Evolutionary conservation across 1,139 yeast genomes (phyloP), one percentile per base, ranked within the genome.

Genomic region (Kodamaea sp.): DNA sequence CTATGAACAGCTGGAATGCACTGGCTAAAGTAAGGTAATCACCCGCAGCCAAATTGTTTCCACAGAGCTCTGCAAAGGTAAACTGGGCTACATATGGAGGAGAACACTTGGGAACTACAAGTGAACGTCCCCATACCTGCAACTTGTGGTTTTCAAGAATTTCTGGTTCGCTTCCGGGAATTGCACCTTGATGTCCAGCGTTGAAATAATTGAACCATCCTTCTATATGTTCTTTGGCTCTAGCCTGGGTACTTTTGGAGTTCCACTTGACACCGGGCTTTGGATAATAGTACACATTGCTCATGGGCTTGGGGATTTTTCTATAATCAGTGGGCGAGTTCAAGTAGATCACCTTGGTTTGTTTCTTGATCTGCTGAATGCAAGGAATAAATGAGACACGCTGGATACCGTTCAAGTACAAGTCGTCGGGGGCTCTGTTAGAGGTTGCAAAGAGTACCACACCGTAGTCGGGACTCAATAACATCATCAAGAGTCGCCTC

Each of bases 321-420:
- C 98, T 74, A 61, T 92, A 92, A 61, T 92, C 98, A 0, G 95
- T 88, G 14, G 96, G 96, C 10, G 96, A 87, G 57, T 89, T 83
- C 43, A 92, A 70, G 50, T 78, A 83, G 18, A 87, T 78, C 5
- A 92, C 96, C 38, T 80, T 76, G 8, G 94, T 83, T 46, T 81
- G 78, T 23, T 70, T 59, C 55, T 90, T 84, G 44, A 92, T 75
- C 41, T 85, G 69, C 49, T 85, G 82, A 38, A 92, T 92, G 53
- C 97, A 89, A 1, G 98, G 98, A 34, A 92, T 75, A 51, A 92
- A 92, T 15, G 92, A 82, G 40, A 81, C 85, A 45, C 98, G 70
- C 61, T 92, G 98, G 32, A 92, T 83, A 21, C 98, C 98, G 59
- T 92, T 88, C 48, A 85, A 76, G 65, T 92, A 92, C 41, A 92